Evolutionary conservation across 257 asterid genomes (phyloP), one percentile per base, ranked within the genome.

Genomic region (Lavandula angustifolia): DNA sequence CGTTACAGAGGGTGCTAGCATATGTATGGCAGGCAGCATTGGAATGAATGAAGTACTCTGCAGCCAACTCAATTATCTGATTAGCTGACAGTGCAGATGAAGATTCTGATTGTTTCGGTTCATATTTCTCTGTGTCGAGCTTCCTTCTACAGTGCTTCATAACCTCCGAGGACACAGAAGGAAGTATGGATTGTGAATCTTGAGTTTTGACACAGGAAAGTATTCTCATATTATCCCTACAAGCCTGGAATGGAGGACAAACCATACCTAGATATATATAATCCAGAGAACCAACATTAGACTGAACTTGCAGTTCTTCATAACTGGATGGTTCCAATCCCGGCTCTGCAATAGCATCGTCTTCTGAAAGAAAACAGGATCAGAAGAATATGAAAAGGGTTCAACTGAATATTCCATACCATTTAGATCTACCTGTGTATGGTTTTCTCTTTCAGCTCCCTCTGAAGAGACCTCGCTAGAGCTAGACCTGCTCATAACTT

Each of bases 1-100:
- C n/a, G n/a, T n/a, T n/a, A n/a, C n/a, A 17, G 8, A 68, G 14
- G 9, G 67, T 64, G 35, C 35, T 52, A 0, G 63, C 55, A 69
- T 43, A 53, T 6, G 78, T 70, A 67, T 76, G 83, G 52, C n/a
- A n/a, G n/a, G n/a, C 38, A 1, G 77, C 51, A 27, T 57, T 69
- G 11, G 66, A 76, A 1, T 64, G 82, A 22, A 81, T 71, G 75
- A 81, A 75, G 53, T 38, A 67, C 60, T 67, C 71, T 22, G 83
- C 82, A 47, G 88, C 86, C 63, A 83, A 22, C 72, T 75, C 77
- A 6, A 81, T 65, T 44, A 76, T 83, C 3, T 40, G 66, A 74
- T 49, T 67, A 14, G 59, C 29, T 5, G 76, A 71, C 66, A 11
- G 62, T 37, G 10, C 63, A 60, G 51, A 71, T 17, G 32, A 54